A percentile compares a stretch with the other conserved stretches of the same genome.
Conservation (phyloP, 2,329 filamentous ascomycete genomes). For the Chaetomiaceae sp. region DNA sequence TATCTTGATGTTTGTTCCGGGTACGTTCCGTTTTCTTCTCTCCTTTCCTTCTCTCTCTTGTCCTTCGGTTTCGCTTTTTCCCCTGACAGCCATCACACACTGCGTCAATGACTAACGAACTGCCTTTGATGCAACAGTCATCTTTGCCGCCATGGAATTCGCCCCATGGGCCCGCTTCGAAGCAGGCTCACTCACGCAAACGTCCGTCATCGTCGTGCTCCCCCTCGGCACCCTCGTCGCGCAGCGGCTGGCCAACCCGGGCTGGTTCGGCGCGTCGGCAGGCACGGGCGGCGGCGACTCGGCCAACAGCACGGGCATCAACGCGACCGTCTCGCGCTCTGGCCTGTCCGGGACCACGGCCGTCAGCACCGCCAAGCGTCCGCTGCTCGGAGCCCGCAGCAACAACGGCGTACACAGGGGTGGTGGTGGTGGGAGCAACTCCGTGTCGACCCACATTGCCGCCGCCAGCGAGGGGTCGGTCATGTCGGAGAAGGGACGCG, state of each 20-base stretch:
- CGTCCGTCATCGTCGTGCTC: slow-evolving; percentile 47
- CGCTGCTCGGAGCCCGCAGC: slow-evolving; percentile 6
- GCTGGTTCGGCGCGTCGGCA: slow-evolving; percentile 21
- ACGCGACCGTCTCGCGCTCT: neutral
- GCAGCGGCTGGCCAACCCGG: slow-evolving; percentile 37
- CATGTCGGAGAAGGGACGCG: neutral
- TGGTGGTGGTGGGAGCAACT: neutral
- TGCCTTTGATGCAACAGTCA: slow-evolving; percentile 35
- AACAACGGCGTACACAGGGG: neutral
- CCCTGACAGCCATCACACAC: neutral
- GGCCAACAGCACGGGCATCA: neutral
- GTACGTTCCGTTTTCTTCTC: no score
- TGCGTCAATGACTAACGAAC: slow-evolving; percentile 4
- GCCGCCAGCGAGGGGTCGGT: neutral
- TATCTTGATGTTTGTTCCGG: slow-evolving; percentile 51
- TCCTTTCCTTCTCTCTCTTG: no score
- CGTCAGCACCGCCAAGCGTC: slow-evolving; percentile 1
- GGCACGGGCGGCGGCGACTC: slow-evolving; percentile 4
- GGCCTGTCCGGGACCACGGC: neutral
- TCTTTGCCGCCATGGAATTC: slow-evolving; percentile 48
- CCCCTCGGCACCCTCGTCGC: slow-evolving; percentile 50
- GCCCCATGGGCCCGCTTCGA: slow-evolving; percentile 42
- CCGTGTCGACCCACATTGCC: slow-evolving; percentile 7
- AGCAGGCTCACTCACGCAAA: slow-evolving; percentile 44
- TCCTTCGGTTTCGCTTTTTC: no score